phyloP scores from a whole-genome alignment of 495 filamentous ascomycete genomes.

The Pseudoneurospora amorphoporcata region DNA sequence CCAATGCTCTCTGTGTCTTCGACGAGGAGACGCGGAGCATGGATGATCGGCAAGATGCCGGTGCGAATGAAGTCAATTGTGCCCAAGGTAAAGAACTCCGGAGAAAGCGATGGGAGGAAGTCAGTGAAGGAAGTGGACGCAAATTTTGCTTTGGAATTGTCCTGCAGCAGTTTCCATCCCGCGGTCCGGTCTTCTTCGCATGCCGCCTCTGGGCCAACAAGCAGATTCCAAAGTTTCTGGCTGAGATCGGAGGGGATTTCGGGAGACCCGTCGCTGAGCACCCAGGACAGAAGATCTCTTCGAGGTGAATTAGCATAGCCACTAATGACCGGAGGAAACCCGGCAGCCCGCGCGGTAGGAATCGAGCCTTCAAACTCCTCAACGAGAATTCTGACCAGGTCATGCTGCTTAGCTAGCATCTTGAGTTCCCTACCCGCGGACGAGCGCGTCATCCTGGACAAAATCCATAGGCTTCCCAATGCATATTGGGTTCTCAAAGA shows the following conservation, averaged over 20 bases:
- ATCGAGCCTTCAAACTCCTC: constrained; percentile 40
- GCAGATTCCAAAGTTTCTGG: constrained; percentile 52
- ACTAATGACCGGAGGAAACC: constrained; percentile 29
- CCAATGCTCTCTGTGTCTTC: constrained; percentile 27
- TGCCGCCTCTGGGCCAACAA: constrained; percentile 51
- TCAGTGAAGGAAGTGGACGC: constrained; percentile 54
- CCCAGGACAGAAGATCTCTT: constrained; percentile 43
- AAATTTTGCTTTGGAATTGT: constrained; percentile 54
- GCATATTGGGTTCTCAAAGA: constrained; percentile 30
- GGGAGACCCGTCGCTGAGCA: constrained; percentile 49
- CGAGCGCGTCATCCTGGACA: constrained; percentile 47
- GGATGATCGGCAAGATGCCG: constrained; percentile 20
- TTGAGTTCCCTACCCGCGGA: constrained; percentile 24
- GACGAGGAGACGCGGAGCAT: constrained; percentile 10
- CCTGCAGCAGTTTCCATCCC: constrained; percentile 39
- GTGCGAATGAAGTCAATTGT: constrained; percentile 55
- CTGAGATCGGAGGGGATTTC: constrained; percentile 52
- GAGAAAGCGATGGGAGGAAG: constrained; percentile 53
- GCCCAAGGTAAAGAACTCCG: constrained; percentile 54
- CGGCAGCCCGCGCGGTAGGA: constrained; percentile 19
- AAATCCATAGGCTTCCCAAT: constrained; percentile 60
- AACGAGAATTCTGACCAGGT: constrained; percentile 35
- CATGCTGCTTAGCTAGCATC: constrained; percentile 29
- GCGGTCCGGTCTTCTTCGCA: constrained; percentile 41
- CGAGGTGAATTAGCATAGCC: constrained; percentile 37